A percentile compares a stretch with the other conserved stretches of the same genome.
These are phyloP conservation scores for Saitozyma sp. DNA, from an alignment of 768 basidiomycete species.

Conservation along the genomic window DNA sequence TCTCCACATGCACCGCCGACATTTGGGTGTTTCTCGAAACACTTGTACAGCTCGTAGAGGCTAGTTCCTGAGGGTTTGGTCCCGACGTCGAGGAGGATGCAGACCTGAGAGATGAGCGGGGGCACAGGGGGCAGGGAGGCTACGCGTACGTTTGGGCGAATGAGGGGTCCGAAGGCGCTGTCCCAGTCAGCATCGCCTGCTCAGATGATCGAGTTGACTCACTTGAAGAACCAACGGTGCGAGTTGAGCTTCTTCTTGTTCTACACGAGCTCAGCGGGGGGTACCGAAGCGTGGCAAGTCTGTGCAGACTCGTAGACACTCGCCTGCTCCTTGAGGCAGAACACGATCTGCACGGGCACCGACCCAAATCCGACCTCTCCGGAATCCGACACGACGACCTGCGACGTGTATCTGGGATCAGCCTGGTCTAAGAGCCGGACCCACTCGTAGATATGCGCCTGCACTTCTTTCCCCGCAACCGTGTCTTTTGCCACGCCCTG, in stretches of 20 bases:
- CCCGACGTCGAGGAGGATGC: slow-evolving; percentile 50
- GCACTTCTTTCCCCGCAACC: slow-evolving; percentile 79
- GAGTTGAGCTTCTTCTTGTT: slow-evolving; percentile 52
- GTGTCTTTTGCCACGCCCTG: slow-evolving; percentile 88
- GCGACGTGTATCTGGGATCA: slow-evolving; percentile 62
- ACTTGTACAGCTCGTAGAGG: slow-evolving; percentile 50
- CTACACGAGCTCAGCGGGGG: slow-evolving; percentile 9
- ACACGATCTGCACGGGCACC: slow-evolving; percentile 56
- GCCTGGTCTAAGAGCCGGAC: no score
- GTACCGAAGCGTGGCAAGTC: not conserved
- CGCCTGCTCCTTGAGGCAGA: slow-evolving; percentile 77
- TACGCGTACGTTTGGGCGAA: slow-evolving; percentile 39
- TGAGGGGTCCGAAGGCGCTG: slow-evolving; percentile 45
- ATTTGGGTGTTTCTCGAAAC: slow-evolving; percentile 47
- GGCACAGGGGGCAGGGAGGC: not conserved
- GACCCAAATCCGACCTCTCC: slow-evolving; percentile 65
- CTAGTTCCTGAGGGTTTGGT: slow-evolving; percentile 47
- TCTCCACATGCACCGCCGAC: slow-evolving; percentile 50
- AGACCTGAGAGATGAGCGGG: slow-evolving; percentile 14
- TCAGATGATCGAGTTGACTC: not conserved
- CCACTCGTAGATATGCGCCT: slow-evolving; percentile 58
- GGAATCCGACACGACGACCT: slow-evolving; percentile 71
- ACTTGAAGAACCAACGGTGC: slow-evolving; percentile 51
- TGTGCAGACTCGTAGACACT: slow-evolving; percentile 52
- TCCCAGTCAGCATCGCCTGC: not conserved